Evolutionary conservation across 768 basidiomycete genomes (phyloP).

Genomic region (Termitomyces sp.): DNA sequence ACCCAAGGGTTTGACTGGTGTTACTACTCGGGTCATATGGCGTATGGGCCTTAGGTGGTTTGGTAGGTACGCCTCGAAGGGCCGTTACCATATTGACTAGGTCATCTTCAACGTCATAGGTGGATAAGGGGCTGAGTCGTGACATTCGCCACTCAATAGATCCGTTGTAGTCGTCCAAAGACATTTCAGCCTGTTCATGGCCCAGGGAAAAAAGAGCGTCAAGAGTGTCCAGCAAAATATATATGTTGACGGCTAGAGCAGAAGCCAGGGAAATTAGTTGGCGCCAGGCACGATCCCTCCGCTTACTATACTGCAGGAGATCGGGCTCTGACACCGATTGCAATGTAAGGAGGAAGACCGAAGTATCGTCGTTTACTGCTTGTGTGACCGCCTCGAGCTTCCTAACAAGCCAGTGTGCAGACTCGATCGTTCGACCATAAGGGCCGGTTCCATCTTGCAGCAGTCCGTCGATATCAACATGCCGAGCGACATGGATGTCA

Average conservation of each 20-base stretch:
- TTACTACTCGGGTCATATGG: constrained; percentile 16
- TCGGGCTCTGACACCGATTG: constrained; percentile 47
- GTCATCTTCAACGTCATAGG: constrained; percentile 13
- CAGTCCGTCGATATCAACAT: constrained; percentile 81
- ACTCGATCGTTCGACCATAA: constrained; percentile 65
- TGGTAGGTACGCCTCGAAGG: constrained; percentile 2
- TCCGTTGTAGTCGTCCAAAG: constrained; percentile 65
- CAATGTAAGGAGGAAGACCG: constrained; percentile 52
- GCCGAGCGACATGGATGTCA: constrained; percentile 75
- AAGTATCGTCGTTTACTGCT: constrained; percentile 69
- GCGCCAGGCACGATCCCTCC: constrained; percentile 33
- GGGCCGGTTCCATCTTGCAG: constrained; percentile 45
- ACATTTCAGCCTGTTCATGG: constrained; percentile 66
- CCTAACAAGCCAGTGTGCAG: constrained; percentile 63
- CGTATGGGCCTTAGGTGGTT: neutral
- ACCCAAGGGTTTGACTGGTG: neutral
- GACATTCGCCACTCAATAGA: constrained; percentile 80
- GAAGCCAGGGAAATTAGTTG: constrained; percentile 45
- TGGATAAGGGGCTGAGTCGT: constrained; percentile 50
- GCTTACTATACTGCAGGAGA: constrained; percentile 21
- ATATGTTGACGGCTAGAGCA: constrained; percentile 54
- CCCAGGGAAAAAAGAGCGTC: constrained; percentile 61
- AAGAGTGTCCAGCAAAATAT: constrained; percentile 51
- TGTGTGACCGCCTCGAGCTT: constrained; percentile 69
- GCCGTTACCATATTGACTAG: constrained; percentile 56